A percentile compares a stretch with the other conserved stretches of the same genome.
Conservation (phyloP, 495 filamentous ascomycete genomes). For the Lasiosphaeria ovina region DNA sequence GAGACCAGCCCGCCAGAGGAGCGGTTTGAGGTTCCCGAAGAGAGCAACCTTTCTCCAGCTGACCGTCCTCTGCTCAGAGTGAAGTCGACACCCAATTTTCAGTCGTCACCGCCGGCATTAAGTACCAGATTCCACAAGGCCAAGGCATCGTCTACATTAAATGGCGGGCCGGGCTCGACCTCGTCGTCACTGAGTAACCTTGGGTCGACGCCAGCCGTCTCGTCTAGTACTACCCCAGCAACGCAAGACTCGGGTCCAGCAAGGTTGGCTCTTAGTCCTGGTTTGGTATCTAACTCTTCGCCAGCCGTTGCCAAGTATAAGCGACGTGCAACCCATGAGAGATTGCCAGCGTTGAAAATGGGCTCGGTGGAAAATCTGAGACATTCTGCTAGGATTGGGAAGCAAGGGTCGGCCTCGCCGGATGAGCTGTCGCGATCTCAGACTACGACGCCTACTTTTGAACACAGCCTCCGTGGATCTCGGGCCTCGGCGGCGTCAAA, state of each 20-base stretch:
- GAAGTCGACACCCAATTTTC: constrained; percentile 13
- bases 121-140: constrained; percentile 22
- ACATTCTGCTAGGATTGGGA: constrained; percentile 21
- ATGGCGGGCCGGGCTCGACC: constrained; percentile 16
- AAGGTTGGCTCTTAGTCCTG: constrained; percentile 8
- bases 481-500: constrained; percentile 20
- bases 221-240: constrained; percentile 28
- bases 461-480: constrained; percentile 29
- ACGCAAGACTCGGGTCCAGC: constrained; percentile 19
- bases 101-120: constrained; percentile 32
- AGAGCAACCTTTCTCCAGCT: not conserved
- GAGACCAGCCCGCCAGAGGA: constrained; percentile 38
- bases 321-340: constrained; percentile 24
- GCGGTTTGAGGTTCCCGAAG: not conserved
- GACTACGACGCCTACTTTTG: constrained; percentile 27
- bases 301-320: constrained; percentile 28
- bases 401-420: constrained; percentile 35
- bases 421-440: constrained; percentile 40
- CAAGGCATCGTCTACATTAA: constrained; percentile 10
- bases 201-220: constrained; percentile 34
- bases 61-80: constrained; percentile 1
- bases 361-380: constrained; percentile 23
- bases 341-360: constrained; percentile 24
- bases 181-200: constrained; percentile 34
- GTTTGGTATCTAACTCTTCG: constrained; percentile 26